Conservation (phyloP, 2,329 filamentous ascomycete genomes). For the Zymoseptoria passerinii region DNA sequence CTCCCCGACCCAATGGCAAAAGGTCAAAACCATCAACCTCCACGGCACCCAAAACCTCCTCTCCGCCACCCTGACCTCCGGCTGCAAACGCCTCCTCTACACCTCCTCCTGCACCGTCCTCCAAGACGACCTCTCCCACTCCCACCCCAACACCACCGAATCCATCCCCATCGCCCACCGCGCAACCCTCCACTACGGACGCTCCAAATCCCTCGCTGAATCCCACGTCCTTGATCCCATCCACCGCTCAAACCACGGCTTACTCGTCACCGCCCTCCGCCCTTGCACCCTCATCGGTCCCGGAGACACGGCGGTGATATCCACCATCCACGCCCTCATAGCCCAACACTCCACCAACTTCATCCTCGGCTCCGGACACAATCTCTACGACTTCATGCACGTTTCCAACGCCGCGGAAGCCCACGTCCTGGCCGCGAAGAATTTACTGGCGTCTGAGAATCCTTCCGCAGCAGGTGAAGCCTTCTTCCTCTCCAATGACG, state of each 20-base stretch:
- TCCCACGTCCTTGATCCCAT: slow-evolving; percentile 66
- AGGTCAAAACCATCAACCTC: slow-evolving; percentile 78
- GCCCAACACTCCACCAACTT: slow-evolving; percentile 61
- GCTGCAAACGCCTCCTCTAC: slow-evolving; percentile 77
- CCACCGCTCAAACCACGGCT: slow-evolving; percentile 32
- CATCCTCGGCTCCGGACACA: slow-evolving; percentile 68
- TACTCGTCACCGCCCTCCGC: slow-evolving; percentile 57
- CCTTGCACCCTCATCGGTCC: slow-evolving; percentile 88
- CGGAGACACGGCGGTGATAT: slow-evolving; percentile 69
- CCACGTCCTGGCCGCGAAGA: slow-evolving; percentile 70
- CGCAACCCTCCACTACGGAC: slow-evolving; percentile 70
- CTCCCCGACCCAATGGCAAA: slow-evolving; percentile 37
- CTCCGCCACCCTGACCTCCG: slow-evolving; percentile 58
- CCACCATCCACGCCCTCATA: slow-evolving; percentile 65
- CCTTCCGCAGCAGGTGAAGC: slow-evolving; percentile 61
- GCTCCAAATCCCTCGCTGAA: slow-evolving; percentile 84
- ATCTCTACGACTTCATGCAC: slow-evolving; percentile 64
- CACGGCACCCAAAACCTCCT: slow-evolving; percentile 74
- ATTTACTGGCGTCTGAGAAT: slow-evolving; percentile 54
- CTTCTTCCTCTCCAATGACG: slow-evolving; percentile 85
- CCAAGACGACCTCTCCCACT: slow-evolving; percentile 63
- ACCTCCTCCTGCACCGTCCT: slow-evolving; percentile 84
- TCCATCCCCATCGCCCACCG: slow-evolving; percentile 62
- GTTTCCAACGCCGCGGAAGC: slow-evolving; percentile 64
- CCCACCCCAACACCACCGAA: slow-evolving; percentile 81